Evolutionary conservation across 495 filamentous ascomycete species (phyloP).

Genomic region (Staphylotrichum longicolle): DNA sequence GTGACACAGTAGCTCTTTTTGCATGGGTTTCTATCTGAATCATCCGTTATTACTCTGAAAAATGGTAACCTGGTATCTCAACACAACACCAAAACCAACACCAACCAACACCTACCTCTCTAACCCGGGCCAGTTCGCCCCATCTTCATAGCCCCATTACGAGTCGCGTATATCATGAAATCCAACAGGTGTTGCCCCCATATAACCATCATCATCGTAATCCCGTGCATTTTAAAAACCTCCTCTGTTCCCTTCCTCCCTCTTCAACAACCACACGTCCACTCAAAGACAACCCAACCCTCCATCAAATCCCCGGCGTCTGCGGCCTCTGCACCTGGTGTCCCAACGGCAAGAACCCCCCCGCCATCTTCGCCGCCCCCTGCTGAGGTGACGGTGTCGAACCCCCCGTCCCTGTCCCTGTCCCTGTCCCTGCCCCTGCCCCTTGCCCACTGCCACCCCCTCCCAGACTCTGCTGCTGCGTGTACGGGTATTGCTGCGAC

Average conservation of each 20-base stretch:
- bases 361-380: constrained; percentile 26
- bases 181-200: no score
- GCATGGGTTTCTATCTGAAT: no score
- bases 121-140: no score
- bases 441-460: neutral
- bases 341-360: constrained; percentile 22
- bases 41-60: neutral
- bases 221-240: neutral
- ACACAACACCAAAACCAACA: neutral
- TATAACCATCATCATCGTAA: neutral
- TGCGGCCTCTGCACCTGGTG: constrained; percentile 6
- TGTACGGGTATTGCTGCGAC: neutral
- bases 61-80: neutral
- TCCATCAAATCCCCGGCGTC: neutral
- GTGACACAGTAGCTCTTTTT: no score
- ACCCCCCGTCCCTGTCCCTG: neutral
- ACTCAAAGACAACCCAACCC: no score
- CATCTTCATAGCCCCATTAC: neutral
- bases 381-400: neutral
- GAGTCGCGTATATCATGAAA: no score
- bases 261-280: no score
- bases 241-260: no score
- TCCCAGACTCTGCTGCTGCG: neutral
- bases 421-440: neutral
- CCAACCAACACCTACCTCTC: no score